Evolutionary conservation across 2,329 filamentous ascomycete genomes (phyloP), one percentile per base, ranked within the genome.

Genomic region (Macrophomina tecta): DNA sequence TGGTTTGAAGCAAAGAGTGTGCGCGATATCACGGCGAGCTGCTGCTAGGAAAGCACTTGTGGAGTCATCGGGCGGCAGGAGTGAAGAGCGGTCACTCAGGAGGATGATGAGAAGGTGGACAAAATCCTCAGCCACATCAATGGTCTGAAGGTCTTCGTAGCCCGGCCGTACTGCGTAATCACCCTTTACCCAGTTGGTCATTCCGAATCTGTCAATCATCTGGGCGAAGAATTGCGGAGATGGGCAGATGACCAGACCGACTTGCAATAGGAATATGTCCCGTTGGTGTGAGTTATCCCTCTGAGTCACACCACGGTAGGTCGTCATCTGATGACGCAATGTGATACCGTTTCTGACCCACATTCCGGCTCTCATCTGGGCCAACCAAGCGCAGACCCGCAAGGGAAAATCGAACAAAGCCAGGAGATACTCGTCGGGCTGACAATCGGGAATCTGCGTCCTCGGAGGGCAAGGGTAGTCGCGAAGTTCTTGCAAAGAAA

Each of bases 331-430:
- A 77, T 99, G 95, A 46, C 94, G 89, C 62, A 99, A 86, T 73
- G 94, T 98, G 75, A 99, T 93, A 2, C 95, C 95, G 75, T 99
- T 99, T 66, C 95, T 89, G 69, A 99, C 94, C 95, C 96, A 99
- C 89, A 98, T 97, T 62, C 93, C 92, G 18, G 94, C 93, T 78
- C 97, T 97, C 89, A 99, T 98, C 81, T 99, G 96, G 5, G 95
- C 92, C 38, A 99, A 84, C 95, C 95, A 99, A 23, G 93, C 93
- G 76, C 93, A 97, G 0, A 98, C 94, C 63, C 96, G 87, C 4
- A 99, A 83, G 0, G 96, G 94, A 73, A 92, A 97, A 77, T 99
- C 95, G 73, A 99, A 97, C 62, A 93, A 88, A 1, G 91, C 90
- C 77, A 97, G 89, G 28, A 97, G 83, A 73, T 94, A 90, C 75